A percentile compares a stretch with the other conserved stretches of the same genome.
phyloP scores from a whole-genome alignment of 495 filamentous ascomycete genomes.

The Haplographium delicatum region DNA sequence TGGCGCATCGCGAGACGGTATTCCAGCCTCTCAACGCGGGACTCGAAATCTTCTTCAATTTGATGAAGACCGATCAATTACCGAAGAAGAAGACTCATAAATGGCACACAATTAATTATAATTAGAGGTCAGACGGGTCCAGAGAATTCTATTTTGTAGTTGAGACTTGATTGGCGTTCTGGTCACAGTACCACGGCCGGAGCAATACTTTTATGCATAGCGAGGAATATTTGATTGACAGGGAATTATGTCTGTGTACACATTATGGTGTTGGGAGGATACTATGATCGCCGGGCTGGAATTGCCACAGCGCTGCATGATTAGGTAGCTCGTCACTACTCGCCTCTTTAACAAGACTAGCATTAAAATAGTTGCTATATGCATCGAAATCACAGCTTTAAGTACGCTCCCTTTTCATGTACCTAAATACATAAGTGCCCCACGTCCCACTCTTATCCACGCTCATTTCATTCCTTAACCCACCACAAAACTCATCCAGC shows the following conservation, averaged over 20 bases:
- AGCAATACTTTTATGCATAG: slow-evolving; percentile 17
- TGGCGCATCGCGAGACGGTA: slow-evolving; percentile 78
- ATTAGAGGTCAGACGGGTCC: too few relatives aligned
- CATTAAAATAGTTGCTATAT: too few relatives aligned
- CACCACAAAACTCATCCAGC: slow-evolving; percentile 9
- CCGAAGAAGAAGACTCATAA: slow-evolving; percentile 38
- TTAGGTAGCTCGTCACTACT: background rate
- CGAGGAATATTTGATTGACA: slow-evolving; percentile 11
- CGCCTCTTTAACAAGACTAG: too few relatives aligned
- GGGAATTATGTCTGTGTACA: background rate
- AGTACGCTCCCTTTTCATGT: slow-evolving; percentile 10
- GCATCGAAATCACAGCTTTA: too few relatives aligned
- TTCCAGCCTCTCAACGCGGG: slow-evolving; percentile 69
- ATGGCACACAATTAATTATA: too few relatives aligned
- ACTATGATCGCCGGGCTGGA: background rate
- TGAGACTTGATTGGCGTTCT: slow-evolving; percentile 6
- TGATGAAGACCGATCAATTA: slow-evolving; percentile 41
- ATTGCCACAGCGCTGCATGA: slow-evolving; percentile 4
- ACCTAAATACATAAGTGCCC: slow-evolving; percentile 9
- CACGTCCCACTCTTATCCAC: slow-evolving; percentile 8
- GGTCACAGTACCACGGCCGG: background rate
- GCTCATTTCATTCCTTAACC: background rate
- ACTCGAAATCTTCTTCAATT: slow-evolving; percentile 66
- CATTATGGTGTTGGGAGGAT: background rate
- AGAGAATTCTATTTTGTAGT: too few relatives aligned